Base-by-base conservation (phyloP, 2,329 filamentous ascomycete species). In the Colletotrichum liriopes region DNA sequence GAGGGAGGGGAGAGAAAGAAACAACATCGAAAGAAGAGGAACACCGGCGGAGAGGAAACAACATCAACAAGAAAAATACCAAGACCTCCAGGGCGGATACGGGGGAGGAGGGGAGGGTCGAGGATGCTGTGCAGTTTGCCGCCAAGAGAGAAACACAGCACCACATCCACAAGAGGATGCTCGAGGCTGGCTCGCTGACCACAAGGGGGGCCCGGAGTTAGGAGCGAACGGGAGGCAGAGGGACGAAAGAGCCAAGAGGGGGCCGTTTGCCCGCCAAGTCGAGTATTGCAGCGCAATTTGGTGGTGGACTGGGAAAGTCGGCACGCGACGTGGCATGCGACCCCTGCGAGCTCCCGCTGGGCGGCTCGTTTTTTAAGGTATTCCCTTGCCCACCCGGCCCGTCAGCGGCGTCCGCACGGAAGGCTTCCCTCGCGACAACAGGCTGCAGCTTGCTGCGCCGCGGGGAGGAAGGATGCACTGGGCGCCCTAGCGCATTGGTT, bases 271-370 rank as follows among this genome's bases (percentile, higher is more conserved):
- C 20, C 51, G 68, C 68, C 68, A 72, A 63, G 69, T 39, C 35
- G 47, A 62, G 29, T 37, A 49, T 62, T 49, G 16, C 23, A 39
- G 18, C 18, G 43, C 54, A 55, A 66, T 56, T 26, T 49, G 67
- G 45, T 43, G 47, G 54, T 60, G 52, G 52, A 54, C 52, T 72
- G 65, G 69, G 59, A 72, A 69, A 69, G 58, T 49, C 69, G 65
- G 69, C 69, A 72, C 69, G 69, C 65, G 65, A 72, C 65, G 52
- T 72, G 69, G 69, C 69, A 69, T 52, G 59, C 65, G 52, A 68
- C 39, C 69, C 69, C 65, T 69, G 69, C 47, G 20, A 41, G 23
- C 18, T 69, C 45, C 65, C 52, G 65, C 68, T 63, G 68, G 65
- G 68, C 68, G 26, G 29, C 39, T 51, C 32, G 9, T 14, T n/a